Conservation (phyloP, 2,329 filamentous ascomycete species). For the Podosphaera leucotricha region DNA sequence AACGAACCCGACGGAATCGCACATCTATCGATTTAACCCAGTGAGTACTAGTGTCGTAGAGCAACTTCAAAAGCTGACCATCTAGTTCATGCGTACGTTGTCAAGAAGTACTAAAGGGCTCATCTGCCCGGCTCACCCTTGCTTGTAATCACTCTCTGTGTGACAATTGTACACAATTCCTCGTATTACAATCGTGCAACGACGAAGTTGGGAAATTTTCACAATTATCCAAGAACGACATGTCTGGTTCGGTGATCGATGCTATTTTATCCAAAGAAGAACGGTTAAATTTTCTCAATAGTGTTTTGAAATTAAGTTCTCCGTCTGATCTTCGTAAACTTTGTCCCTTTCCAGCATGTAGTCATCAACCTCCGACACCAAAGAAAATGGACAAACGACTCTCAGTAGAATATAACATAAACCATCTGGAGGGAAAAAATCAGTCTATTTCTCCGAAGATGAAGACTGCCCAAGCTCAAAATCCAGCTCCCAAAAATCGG, state of each 20-base stretch:
- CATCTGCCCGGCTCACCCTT: slow-evolving; percentile 23
- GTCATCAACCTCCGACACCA: slow-evolving; percentile 5
- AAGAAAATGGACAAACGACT: background rate
- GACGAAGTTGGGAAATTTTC: slow-evolving; percentile 40
- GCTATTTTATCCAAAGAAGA: slow-evolving; percentile 25
- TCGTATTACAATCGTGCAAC: slow-evolving; percentile 28
- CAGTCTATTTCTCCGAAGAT: too few species aligned
- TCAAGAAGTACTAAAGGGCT: slow-evolving; percentile 25
- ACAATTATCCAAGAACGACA: slow-evolving; percentile 32
- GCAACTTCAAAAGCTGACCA: slow-evolving; percentile 3
- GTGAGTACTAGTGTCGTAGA: slow-evolving; percentile 7
- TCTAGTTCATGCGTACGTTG: slow-evolving; percentile 32
- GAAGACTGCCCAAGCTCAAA: too few species aligned
- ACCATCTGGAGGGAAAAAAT: too few species aligned
- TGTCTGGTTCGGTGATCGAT: slow-evolving; percentile 26
- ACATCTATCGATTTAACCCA: slow-evolving; percentile 6
- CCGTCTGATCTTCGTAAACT: slow-evolving; percentile 33
- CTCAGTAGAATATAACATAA: background rate
- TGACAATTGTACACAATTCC: slow-evolving; percentile 25
- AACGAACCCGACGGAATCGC: slow-evolving; percentile 6
- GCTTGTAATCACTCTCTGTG: slow-evolving; percentile 37
- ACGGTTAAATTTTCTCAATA: slow-evolving; percentile 30
- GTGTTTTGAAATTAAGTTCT: slow-evolving; percentile 32
- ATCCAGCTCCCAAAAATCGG: too few species aligned
- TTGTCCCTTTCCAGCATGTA: slow-evolving; percentile 31